Conservation (phyloP, 768 basidiomycete genomes). For the Leccinum fibrillosum region DNA sequence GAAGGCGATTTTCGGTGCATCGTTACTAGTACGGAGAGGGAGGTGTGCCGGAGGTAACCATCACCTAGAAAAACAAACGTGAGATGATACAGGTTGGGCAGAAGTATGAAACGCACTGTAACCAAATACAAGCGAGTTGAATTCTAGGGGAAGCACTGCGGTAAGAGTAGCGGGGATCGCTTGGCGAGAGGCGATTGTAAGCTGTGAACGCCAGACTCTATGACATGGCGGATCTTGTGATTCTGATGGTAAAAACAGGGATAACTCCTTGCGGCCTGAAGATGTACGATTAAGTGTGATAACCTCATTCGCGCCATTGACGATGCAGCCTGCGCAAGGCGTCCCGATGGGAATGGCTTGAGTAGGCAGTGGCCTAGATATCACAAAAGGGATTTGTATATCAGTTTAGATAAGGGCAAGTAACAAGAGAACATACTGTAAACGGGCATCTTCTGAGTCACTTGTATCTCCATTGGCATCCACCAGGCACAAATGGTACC, state of each 20-base stretch:
- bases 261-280: slow-evolving; percentile 18
- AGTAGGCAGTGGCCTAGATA: slow-evolving; percentile 9
- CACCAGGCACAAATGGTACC: slow-evolving; percentile 19
- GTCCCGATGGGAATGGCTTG: slow-evolving; percentile 11
- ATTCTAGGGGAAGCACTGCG: slow-evolving; percentile 52
- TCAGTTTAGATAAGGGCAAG: background rate
- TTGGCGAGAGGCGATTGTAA: background rate
- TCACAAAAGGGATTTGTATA: slow-evolving; percentile 5
- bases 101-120: slow-evolving; percentile 43
- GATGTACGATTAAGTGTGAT: slow-evolving; percentile 20
- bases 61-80: slow-evolving; percentile 39
- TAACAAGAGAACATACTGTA: slow-evolving; percentile 18
- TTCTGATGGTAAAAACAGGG: slow-evolving; percentile 6
- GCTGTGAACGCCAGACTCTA: slow-evolving; percentile 23
- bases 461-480: slow-evolving; percentile 8
- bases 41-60: slow-evolving; percentile 47
- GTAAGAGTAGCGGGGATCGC: slow-evolving; percentile 27
- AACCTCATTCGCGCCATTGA: slow-evolving; percentile 14
- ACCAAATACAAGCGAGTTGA: slow-evolving; percentile 59
- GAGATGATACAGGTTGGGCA: background rate
- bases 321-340: background rate
- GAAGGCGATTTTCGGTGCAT: background rate
- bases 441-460: slow-evolving; percentile 6
- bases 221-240: slow-evolving; percentile 6
- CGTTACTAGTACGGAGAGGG: slow-evolving; percentile 37